A percentile compares a stretch with the other conserved stretches of the same genome.
Conservation (phyloP, 768 basidiomycete species). For the Symmetrospora coprosmae region DNA sequence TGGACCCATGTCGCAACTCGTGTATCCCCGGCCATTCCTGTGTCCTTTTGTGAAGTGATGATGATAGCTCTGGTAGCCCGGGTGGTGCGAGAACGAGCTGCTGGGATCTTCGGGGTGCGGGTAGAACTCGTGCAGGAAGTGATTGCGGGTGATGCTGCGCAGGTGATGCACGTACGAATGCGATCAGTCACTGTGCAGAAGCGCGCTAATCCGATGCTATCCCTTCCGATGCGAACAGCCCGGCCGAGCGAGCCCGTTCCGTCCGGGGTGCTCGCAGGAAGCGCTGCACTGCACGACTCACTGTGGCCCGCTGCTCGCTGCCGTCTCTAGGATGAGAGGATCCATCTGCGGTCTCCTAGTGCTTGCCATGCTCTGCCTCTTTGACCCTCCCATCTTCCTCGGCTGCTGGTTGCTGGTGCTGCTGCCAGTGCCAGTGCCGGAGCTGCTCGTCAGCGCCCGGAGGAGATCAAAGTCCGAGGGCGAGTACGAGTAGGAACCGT, state of each 20-base stretch:
- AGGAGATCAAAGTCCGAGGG: conserved; percentile 18
- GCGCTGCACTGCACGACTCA: not conserved
- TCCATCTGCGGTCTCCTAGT: conserved; percentile 17
- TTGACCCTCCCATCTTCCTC: not conserved
- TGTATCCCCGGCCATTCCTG: no score
- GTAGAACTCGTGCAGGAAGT: conserved; percentile 68
- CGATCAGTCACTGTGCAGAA: not conserved
- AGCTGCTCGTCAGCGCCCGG: not conserved
- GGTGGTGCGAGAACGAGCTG: conserved; percentile 42
- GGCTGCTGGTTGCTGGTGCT: no score
- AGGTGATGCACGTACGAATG: no score
- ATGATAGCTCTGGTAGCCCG: conserved; percentile 40
- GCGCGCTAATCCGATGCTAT: no score
- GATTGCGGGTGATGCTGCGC: conserved; percentile 58
- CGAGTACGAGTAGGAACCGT: not conserved
- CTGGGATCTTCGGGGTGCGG: conserved; percentile 44
- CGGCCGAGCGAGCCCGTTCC: not conserved
- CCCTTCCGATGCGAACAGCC: not conserved
- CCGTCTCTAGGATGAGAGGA: conserved; percentile 24
- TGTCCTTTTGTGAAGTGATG: no score
- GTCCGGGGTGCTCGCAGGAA: not conserved
- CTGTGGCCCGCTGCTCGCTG: conserved; percentile 20
- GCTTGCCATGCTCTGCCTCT: not conserved
- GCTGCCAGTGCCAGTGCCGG: not conserved
- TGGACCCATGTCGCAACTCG: conserved; percentile 63